Base-by-base conservation (phyloP, 2,329 filamentous ascomycete genomes). In the Pseudovirgaria hyperparasitica region DNA sequence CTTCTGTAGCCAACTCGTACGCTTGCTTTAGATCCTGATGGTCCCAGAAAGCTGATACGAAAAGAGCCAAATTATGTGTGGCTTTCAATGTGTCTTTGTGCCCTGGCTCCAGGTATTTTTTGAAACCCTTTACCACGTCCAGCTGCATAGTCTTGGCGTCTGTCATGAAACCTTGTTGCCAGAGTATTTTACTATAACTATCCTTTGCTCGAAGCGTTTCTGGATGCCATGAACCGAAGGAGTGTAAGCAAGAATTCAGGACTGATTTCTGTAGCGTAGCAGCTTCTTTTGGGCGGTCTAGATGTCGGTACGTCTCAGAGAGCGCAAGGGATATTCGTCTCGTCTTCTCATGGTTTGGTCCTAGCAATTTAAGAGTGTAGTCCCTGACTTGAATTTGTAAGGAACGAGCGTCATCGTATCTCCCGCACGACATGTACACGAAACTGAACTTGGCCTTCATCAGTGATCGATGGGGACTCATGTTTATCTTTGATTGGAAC, bases 121-220 rank as follows among this genome's bases (percentile, higher is more conserved):
- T 36, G 7, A 43, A 30, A 11, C 29, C 28, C 5, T 31, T 19
- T 12, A 41, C 34, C 16, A 45, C 37, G 16, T 42, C 30, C 23
- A 38, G 36, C 11, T 36, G 33, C 7, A 39, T 19, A 13, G 18
- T 8, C n/a, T 20, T 34, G 9, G 39, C 36, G 15, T 39, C 31
- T 10, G 13, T 36, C 13, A 35, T 36, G 13, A 41, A 33, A 9
- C 46, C 43, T 28, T 45, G 42, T 9, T 30, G 29, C 10, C 27
- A 35, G 6, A 24, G 24, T 11, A 30, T 38, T 9, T 25, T 18
- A 3, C 40, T 49, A 9, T 50, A 30, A 4, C 16, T 34, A 19
- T 43, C 37, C 32, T 41, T 49, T 2, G 41, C 33, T 16, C 33
- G 40, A 8, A 52, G 32, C 6, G 46, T 52, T 15, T 33, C 24